phyloP scores from a whole-genome alignment of 2,329 filamentous ascomycete species.

The Aspergillus calidoustus region DNA sequence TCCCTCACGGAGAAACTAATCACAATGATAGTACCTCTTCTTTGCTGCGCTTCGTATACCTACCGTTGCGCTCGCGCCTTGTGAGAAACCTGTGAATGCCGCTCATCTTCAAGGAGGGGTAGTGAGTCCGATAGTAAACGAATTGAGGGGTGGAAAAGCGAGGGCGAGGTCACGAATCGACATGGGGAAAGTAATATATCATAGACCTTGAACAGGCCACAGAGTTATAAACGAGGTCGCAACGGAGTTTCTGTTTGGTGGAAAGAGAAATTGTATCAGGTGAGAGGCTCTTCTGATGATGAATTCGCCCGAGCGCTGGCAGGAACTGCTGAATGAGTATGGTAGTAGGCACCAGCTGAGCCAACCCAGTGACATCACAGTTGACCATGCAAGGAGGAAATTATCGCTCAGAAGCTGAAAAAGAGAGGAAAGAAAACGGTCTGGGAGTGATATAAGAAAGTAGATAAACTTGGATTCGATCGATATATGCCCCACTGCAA shows the following conservation, averaged over 20 bases:
- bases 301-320: constrained; percentile 8
- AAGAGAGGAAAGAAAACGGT: neutral
- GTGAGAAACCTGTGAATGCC: constrained; percentile 49
- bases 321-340: constrained; percentile 11
- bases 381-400: constrained; percentile 7
- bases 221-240: constrained; percentile 29
- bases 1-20: neutral
- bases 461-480: constrained; percentile 7
- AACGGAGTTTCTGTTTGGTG: constrained; percentile 14
- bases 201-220: constrained; percentile 32
- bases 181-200: constrained; percentile 30
- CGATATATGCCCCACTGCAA: constrained; percentile 4
- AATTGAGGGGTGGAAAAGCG: constrained; percentile 14
- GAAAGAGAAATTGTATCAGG: constrained; percentile 30
- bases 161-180: constrained; percentile 20
- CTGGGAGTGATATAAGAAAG: constrained; percentile 10
- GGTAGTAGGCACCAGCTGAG: constrained; percentile 28
- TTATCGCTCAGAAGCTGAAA: neutral
- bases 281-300: constrained; percentile 26
- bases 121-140: constrained; percentile 9
- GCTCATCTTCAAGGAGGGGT: constrained; percentile 37
- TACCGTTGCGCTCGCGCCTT: constrained; percentile 41
- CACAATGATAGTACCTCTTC: constrained; percentile 34
- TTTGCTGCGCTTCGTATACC: constrained; percentile 35
- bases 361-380: constrained; percentile 29